A percentile compares a stretch with the other conserved stretches of the same genome.
These are phyloP conservation scores for Sporothrix inflata DNA, from an alignment of 2,329 filamentous ascomycete genomes.

Conservation along the genomic window DNA sequence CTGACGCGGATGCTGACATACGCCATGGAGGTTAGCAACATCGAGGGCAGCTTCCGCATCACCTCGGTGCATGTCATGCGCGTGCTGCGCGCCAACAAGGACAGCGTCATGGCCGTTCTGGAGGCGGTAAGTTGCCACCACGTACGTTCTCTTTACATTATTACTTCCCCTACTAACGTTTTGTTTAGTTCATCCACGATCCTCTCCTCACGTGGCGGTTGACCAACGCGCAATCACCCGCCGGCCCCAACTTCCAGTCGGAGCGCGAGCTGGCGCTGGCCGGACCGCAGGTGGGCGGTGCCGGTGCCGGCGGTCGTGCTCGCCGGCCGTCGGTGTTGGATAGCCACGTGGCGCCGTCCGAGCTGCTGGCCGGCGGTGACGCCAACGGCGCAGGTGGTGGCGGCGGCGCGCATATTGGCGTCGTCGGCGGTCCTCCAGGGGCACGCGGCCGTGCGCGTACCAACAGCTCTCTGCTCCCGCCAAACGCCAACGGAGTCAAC, in stretches of 20 bases:
- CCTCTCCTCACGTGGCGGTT: slow-evolving; percentile 98
- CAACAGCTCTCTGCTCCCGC: slow-evolving; percentile 56
- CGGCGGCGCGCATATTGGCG: slow-evolving; percentile 37
- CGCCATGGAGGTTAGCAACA: slow-evolving; percentile 99
- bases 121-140: slow-evolving; percentile 97
- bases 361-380: slow-evolving; percentile 51
- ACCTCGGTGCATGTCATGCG: slow-evolving; percentile 99
- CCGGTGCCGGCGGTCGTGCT: slow-evolving; percentile 50
- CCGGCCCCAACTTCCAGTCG: slow-evolving; percentile 68
- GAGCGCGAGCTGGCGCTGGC: slow-evolving; percentile 60
- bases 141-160: neutral
- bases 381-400: slow-evolving; percentile 31
- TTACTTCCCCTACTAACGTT: slow-evolving; percentile 22
- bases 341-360: slow-evolving; percentile 60
- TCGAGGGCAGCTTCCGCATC: slow-evolving; percentile 96
- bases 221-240: slow-evolving; percentile 63
- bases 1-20: slow-evolving; percentile 98
- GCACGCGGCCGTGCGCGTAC: slow-evolving; percentile 59
- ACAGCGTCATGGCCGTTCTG: slow-evolving; percentile 96
- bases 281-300: slow-evolving; percentile 43
- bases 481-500: slow-evolving; percentile 38
- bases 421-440: slow-evolving; percentile 52
- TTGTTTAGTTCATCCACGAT: slow-evolving; percentile 88
- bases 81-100: slow-evolving; percentile 93
- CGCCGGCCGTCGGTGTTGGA: slow-evolving; percentile 73